phyloP scores from a whole-genome alignment of 192 early-diverging fungal genomes.

The Neocallimastix lanati region DNA sequence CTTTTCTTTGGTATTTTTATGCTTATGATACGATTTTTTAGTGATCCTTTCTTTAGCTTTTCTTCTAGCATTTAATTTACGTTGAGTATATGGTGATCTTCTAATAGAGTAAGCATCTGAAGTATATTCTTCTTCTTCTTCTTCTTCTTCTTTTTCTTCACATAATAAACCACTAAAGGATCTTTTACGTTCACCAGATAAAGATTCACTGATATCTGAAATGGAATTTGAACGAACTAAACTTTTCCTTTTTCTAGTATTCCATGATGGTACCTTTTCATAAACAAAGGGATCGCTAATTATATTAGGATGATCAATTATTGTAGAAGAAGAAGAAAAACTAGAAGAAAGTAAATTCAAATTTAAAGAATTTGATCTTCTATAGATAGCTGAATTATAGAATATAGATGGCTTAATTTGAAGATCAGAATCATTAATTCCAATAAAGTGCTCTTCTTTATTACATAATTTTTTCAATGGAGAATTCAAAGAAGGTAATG shows the following conservation, averaged over 20 bases:
- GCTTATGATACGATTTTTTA: neutral
- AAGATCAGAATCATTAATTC: neutral
- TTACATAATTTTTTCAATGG: neutral
- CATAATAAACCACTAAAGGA: neutral
- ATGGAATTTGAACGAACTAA: neutral
- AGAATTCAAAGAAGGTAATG: neutral
- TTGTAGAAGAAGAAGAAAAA: neutral
- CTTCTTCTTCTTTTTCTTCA: no score
- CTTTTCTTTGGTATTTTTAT: neutral
- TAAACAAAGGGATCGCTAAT: neutral
- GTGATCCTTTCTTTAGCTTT: neutral
- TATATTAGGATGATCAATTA: no score
- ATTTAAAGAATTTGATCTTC: neutral
- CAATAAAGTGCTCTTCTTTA: neutral
- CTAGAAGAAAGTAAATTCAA: neutral
- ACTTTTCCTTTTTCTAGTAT: neutral
- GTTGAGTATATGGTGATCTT: neutral
- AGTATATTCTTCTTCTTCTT: neutral
- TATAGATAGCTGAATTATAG: no score
- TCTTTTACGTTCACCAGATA: neutral
- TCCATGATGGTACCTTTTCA: neutral
- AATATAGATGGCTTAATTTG: neutral
- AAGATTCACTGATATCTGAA: neutral
- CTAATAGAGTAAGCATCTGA: neutral
- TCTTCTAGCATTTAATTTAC: neutral